These are phyloP conservation scores for Chlorella sp. DNA, from an alignment of 139 green algal genomes.

Conservation along the genomic window DNA sequence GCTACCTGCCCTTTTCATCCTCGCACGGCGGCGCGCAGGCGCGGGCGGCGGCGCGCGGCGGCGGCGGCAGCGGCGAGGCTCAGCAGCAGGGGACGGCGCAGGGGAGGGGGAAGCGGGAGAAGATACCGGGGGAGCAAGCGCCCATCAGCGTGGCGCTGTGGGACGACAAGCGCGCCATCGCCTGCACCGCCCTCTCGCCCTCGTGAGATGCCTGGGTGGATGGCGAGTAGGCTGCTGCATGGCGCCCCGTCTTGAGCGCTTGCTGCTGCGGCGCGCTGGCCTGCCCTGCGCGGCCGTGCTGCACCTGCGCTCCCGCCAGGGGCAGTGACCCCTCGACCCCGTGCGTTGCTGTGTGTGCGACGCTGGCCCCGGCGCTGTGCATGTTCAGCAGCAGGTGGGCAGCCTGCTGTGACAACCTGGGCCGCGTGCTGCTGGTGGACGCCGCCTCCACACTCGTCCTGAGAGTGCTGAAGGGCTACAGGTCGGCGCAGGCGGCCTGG, in stretches of 20 bases:
- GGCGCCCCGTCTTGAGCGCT: too few species aligned
- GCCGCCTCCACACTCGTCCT: conserved; percentile 34
- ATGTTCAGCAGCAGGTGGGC: conserved; percentile 37
- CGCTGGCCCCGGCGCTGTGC: background rate
- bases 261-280: background rate
- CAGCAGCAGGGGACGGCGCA: conserved; percentile 11
- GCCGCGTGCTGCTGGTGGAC: conserved; percentile 65
- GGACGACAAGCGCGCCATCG: conserved; percentile 32
- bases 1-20: background rate
- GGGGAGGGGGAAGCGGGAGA: conserved; percentile 1
- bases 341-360: background rate
- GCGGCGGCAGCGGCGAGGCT: conserved; percentile 8
- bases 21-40: background rate
- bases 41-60: background rate
- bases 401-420: conserved; percentile 61
- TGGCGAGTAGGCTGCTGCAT: too few species aligned
- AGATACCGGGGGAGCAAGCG: conserved; percentile 4
- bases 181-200: background rate
- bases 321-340: background rate
- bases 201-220: conserved; percentile 8
- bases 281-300: background rate
- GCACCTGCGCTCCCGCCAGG: background rate
- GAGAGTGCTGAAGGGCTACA: conserved; percentile 73
- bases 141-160: conserved; percentile 18
- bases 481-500: conserved; percentile 67